These are phyloP conservation scores for Fusarium acutatum DNA, from an alignment of 2,329 filamentous ascomycete species.

Conservation along the genomic window DNA sequence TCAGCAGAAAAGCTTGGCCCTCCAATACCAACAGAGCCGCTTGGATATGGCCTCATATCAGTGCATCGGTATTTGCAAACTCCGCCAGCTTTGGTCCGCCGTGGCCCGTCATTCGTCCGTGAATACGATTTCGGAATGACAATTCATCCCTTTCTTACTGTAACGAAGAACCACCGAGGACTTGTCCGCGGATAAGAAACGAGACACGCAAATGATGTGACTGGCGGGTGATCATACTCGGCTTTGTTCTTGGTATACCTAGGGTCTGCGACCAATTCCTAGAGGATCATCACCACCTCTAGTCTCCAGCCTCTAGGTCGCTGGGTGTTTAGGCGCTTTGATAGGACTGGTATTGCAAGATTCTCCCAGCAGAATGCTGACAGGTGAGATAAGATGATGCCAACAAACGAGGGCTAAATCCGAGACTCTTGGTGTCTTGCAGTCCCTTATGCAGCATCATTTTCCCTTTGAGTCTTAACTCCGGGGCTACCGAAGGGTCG, in stretches of 20 bases:
- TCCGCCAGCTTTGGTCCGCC: conserved; percentile 7
- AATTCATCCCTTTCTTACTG: not conserved
- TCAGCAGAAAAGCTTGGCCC: conserved; percentile 5
- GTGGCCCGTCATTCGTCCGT: conserved; percentile 21
- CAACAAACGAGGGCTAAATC: not conserved
- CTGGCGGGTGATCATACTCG: not conserved
- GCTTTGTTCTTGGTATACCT: not conserved
- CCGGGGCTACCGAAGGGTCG: conserved; percentile 28
- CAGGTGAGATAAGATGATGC: conserved; percentile 23
- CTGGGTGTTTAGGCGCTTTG: not conserved
- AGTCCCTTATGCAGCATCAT: not conserved
- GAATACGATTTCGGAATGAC: not conserved
- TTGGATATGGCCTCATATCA: conserved; percentile 6
- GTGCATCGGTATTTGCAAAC: conserved; percentile 18
- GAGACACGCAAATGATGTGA: not conserved
- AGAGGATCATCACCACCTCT: not conserved
- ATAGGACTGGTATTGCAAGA: not conserved
- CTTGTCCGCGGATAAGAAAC: not conserved
- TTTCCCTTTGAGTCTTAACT: conserved; percentile 26
- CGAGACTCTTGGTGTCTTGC: not conserved
- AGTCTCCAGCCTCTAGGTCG: not conserved
- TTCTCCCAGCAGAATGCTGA: conserved; percentile 15
- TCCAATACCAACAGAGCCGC: not conserved
- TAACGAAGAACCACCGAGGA: not conserved
- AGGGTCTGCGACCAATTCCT: conserved; percentile 13